These are phyloP conservation scores for Russula virescens DNA, from an alignment of 768 basidiomycete genomes.

Conservation along the genomic window DNA sequence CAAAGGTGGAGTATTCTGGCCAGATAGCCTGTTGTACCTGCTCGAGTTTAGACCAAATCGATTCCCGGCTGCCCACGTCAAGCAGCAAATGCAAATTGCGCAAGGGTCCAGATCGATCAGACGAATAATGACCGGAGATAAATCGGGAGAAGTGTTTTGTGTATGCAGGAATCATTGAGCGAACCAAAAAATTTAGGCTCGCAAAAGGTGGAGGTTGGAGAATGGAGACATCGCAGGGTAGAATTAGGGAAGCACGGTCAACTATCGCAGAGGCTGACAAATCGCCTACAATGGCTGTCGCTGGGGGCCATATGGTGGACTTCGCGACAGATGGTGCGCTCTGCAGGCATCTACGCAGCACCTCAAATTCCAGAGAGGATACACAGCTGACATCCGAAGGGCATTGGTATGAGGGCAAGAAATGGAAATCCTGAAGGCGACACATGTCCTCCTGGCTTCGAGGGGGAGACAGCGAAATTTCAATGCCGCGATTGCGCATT, in stretches of 20 bases:
- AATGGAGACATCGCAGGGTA: conserved; percentile 2
- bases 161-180: conserved; percentile 19
- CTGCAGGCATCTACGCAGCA: conserved; percentile 16
- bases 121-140: conserved; percentile 11
- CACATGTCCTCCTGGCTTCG: conserved; percentile 15
- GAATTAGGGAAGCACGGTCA: conserved; percentile 5
- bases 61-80: not conserved
- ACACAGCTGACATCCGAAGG: not conserved
- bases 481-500: conserved; percentile 96
- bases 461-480: conserved; percentile 50
- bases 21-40: conserved; percentile 1
- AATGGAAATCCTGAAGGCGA: conserved; percentile 16
- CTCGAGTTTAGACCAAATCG: conserved; percentile 12
- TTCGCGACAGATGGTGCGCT: not conserved
- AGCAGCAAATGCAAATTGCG: conserved; percentile 13
- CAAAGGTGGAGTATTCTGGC: conserved; percentile 7
- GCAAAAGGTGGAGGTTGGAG: not conserved
- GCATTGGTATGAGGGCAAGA: conserved; percentile 1
- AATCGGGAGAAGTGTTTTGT: conserved; percentile 7
- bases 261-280: conserved; percentile 6
- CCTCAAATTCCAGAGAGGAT: conserved; percentile 15
- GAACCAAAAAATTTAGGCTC: conserved; percentile 5
- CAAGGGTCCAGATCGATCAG: conserved; percentile 8
- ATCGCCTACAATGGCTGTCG: conserved; percentile 7
- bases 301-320: not conserved